A percentile compares a stretch with the other conserved stretches of the same genome.
Conservation (phyloP, 257 asterid species). For the Scutellaria barbata region DNA sequence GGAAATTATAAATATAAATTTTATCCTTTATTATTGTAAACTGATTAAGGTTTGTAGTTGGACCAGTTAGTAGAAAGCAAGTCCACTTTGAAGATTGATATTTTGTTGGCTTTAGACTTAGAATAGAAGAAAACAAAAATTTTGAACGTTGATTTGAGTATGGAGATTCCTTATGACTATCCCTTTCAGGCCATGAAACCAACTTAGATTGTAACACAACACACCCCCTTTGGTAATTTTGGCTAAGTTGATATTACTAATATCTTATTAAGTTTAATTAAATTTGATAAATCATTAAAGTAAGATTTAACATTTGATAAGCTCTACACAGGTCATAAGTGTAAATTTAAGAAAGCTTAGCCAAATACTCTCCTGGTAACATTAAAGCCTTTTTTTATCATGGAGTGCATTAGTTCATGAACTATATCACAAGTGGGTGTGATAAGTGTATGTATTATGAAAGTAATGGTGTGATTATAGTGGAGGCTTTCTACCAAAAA, state of each 20-base stretch:
- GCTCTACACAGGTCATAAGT: no score
- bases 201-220: no score
- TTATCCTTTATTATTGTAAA: no score
- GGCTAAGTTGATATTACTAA: no score
- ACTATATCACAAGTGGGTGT: neutral
- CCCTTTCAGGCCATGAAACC: no score
- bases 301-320: no score
- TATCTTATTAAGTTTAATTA: no score
- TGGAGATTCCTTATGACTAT: neutral
- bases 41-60: no score
- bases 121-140: neutral
- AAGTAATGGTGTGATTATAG: neutral
- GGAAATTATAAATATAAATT: no score
- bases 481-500: neutral
- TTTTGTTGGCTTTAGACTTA: constrained; percentile 1
- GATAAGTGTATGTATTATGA: neutral
- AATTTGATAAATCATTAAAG: no score
- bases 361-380: neutral
- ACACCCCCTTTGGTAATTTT: no score
- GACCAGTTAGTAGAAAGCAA: neutral
- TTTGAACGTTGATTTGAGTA: neutral
- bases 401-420: neutral
- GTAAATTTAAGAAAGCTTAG: neutral
- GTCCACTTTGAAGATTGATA: constrained; percentile 5
- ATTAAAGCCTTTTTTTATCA: neutral